These are phyloP conservation scores for Echium plantagineum DNA, from an alignment of 257 asterid genomes.

Conservation along the genomic window DNA sequence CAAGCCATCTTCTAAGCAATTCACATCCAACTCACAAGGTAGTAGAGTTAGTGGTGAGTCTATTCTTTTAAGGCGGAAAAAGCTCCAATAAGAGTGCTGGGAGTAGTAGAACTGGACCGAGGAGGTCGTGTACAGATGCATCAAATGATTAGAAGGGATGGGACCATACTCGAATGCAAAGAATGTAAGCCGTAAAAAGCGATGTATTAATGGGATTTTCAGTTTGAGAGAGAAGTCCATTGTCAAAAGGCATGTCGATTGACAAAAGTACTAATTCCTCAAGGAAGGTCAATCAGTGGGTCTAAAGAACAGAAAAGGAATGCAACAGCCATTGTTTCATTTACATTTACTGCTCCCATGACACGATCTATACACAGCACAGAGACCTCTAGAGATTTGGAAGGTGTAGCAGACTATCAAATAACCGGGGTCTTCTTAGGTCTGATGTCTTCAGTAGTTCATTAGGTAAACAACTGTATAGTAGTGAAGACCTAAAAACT, in stretches of 20 bases:
- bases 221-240: constrained; percentile 33
- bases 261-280: constrained; percentile 26
- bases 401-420: constrained; percentile 26
- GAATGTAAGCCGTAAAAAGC: constrained; percentile 41
- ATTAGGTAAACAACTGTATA: constrained; percentile 27
- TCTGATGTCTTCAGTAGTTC: constrained; percentile 23
- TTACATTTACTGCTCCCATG: constrained; percentile 83
- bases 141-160: constrained; percentile 34
- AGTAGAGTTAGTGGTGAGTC: constrained; percentile 39
- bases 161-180: constrained; percentile 28
- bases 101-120: constrained; percentile 38
- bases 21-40: constrained; percentile 28
- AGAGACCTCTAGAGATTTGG: constrained; percentile 22
- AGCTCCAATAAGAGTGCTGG: constrained; percentile 30
- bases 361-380: constrained; percentile 30
- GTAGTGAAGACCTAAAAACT: constrained; percentile 57
- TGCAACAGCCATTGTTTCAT: constrained; percentile 65
- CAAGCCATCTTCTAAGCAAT: constrained; percentile 31
- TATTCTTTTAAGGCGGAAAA: constrained; percentile 29
- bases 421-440: constrained; percentile 27
- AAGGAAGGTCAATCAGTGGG: constrained; percentile 28
- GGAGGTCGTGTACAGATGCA: constrained; percentile 36
- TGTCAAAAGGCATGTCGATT: constrained; percentile 14
- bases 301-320: constrained; percentile 32
- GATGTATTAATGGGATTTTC: constrained; percentile 50